Conservation (phyloP, 1,284 basidiomycete genomes). For the Malassezia furfur region DNA sequence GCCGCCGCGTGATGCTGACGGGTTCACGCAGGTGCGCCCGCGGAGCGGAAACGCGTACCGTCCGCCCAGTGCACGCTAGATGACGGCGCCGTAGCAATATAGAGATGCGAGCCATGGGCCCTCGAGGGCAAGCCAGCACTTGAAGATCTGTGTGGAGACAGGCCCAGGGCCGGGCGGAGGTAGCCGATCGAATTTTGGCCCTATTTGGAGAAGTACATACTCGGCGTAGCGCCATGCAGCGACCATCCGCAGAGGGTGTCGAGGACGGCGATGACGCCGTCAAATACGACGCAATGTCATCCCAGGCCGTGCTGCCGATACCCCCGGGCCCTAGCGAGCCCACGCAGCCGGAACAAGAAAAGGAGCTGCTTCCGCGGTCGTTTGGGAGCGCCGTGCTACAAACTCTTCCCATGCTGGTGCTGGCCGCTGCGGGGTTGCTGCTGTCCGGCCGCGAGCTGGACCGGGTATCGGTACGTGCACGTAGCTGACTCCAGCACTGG, state of each 20-base stretch:
- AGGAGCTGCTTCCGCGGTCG: not conserved
- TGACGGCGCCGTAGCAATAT: not conserved
- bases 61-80: constrained; percentile 12
- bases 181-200: too few species aligned
- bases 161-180: too few species aligned
- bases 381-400: not conserved
- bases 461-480: constrained; percentile 3
- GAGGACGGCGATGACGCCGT: not conserved
- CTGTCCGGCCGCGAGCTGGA: constrained; percentile 13
- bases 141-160: too few species aligned
- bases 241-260: not conserved
- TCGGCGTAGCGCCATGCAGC: not conserved
- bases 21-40: constrained; percentile 15
- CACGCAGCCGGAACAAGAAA: too few species aligned
- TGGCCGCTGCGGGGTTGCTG: constrained; percentile 8
- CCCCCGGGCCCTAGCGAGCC: too few species aligned
- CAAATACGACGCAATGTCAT: not conserved
- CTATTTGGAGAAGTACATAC: not conserved
- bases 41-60: constrained; percentile 40
- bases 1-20: constrained; percentile 3
- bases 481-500: constrained; percentile 53
- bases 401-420: constrained; percentile 11
- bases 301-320: not conserved
- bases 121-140: too few species aligned
- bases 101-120: not conserved